Percentiles rank a stretch among this genome's conserved stretches.
Conservation (phyloP, 495 filamentous ascomycete species). For the Penicillium longicatenatum region DNA sequence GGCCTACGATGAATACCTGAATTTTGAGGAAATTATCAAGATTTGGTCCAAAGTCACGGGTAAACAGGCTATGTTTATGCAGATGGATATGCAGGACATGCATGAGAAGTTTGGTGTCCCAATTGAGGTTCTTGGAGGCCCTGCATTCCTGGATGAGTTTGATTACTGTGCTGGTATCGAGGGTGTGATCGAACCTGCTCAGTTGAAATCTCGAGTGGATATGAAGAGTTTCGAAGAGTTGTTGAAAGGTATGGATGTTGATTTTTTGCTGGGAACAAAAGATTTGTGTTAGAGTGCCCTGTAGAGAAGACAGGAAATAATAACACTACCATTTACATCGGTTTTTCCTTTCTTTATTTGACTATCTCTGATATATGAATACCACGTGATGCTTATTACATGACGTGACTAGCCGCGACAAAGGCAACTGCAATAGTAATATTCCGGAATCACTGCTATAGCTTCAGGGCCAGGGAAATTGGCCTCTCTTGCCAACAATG, state of each 20-base stretch:
- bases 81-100: constrained; percentile 33
- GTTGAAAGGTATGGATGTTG: background rate
- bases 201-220: constrained; percentile 25
- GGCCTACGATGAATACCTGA: constrained; percentile 44
- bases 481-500: too few species aligned
- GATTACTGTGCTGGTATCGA: constrained; percentile 43
- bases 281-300: background rate
- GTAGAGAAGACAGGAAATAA: background rate
- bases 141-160: constrained; percentile 37
- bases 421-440: background rate
- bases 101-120: constrained; percentile 35
- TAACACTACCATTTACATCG: background rate
- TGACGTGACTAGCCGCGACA: background rate
- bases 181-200: constrained; percentile 32
- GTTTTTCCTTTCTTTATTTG: background rate
- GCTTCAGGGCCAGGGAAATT: too few species aligned
- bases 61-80: constrained; percentile 27
- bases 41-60: constrained; percentile 37
- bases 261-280: constrained; percentile 1
- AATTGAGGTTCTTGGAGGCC: constrained; percentile 39
- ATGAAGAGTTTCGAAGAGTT: constrained; percentile 5
- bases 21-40: constrained; percentile 29
- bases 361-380: too few species aligned
- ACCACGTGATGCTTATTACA: background rate
- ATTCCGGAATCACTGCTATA: too few species aligned